phyloP scores from a whole-genome alignment of 345 rosid genomes.

The Eucalyptus regnans region DNA sequence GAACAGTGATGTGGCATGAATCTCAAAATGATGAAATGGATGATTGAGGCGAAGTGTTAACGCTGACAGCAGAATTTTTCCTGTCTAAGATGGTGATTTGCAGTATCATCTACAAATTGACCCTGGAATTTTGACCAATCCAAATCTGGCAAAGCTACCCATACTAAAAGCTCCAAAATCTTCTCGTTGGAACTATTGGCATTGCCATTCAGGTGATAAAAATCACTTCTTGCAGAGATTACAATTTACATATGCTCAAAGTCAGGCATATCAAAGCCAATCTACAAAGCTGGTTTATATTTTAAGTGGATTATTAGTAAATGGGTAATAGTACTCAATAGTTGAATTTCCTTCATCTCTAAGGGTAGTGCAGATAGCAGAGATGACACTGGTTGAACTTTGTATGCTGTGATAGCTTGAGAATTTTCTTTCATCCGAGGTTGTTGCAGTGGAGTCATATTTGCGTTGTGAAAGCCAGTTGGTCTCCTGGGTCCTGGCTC shows the following conservation, averaged over 20 bases:
- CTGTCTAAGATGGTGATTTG: background rate
- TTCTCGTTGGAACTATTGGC: background rate
- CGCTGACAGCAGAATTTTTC: background rate
- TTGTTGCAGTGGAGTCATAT: background rate
- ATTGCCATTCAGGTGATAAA: background rate
- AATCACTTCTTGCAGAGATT: background rate
- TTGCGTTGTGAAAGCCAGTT: background rate
- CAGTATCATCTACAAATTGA: background rate
- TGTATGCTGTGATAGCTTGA: background rate
- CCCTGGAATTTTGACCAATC: background rate
- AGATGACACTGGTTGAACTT: background rate
- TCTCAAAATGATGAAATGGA: background rate
- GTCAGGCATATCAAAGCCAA: background rate
- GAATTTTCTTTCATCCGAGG: background rate
- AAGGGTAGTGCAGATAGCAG: background rate
- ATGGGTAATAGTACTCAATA: background rate
- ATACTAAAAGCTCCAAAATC: background rate
- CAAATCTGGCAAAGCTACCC: background rate
- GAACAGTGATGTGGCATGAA: background rate
- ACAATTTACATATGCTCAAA: background rate
- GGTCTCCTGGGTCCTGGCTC: background rate
- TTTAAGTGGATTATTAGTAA: background rate
- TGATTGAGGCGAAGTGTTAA: background rate
- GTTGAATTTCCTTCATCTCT: background rate
- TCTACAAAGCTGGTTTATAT: background rate